Conservation (phyloP, 805 yeast species). For the Scheffersomyces spartinae region DNA sequence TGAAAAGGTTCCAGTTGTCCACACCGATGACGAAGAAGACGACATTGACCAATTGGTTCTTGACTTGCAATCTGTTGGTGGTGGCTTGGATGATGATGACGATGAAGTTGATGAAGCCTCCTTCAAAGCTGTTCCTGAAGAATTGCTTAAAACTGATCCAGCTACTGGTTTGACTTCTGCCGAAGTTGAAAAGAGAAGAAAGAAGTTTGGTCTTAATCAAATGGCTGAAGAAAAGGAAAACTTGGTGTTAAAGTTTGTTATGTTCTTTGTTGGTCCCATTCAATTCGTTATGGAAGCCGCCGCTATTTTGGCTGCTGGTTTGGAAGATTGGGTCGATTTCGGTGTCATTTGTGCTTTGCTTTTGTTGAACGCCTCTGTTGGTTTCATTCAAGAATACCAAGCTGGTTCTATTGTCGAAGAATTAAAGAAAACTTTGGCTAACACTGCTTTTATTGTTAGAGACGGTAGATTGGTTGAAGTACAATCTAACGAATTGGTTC, state of each 20-base stretch:
- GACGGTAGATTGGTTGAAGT: conserved; percentile 69
- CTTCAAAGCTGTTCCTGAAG: conserved; percentile 74
- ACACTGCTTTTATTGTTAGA: conserved; percentile 78
- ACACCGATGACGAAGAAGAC: conserved; percentile 35
- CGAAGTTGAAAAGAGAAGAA: conserved; percentile 73
- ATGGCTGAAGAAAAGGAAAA: conserved; percentile 86
- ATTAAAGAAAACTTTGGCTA: conserved; percentile 88
- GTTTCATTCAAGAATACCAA: conserved; percentile 95
- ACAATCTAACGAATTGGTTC: conserved; percentile 78
- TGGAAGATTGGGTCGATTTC: conserved; percentile 97
- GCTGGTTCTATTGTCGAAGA: conserved; percentile 98
- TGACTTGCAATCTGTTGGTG: conserved; percentile 66
- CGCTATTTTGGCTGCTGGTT: conserved; percentile 90
- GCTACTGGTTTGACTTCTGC: conserved; percentile 63
- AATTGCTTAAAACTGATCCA: conserved; percentile 73
- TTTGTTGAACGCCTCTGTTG: conserved; percentile 81
- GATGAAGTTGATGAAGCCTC: conserved; percentile 32
- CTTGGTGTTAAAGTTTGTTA: conserved; percentile 63
- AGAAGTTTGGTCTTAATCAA: conserved; percentile 83
- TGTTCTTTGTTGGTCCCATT: conserved; percentile 90
- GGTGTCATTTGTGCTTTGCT: conserved; percentile 91
- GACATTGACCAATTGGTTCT: conserved; percentile 51
- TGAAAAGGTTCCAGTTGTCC: conserved; percentile 31
- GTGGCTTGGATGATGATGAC: conserved; percentile 36
- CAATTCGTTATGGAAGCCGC: conserved; percentile 98